Evolutionary conservation across 768 basidiomycete species (phyloP), one percentile per base, ranked within the genome.

Genomic region (Saitozyma sp.): DNA sequence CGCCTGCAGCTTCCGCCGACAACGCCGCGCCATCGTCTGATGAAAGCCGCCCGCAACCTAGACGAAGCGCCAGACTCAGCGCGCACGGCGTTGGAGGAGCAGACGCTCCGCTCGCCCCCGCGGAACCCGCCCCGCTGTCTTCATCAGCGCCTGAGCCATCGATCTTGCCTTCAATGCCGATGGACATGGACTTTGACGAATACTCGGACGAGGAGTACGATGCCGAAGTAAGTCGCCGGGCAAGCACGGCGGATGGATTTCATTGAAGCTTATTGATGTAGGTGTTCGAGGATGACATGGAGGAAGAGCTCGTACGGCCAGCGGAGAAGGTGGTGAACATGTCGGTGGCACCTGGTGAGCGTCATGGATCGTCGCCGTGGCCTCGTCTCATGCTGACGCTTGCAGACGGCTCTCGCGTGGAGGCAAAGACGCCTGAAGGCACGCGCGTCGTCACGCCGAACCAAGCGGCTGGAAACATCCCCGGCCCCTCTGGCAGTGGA

Each of bases 391-490:
- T n/a, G 54, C 54, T 61, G 29, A 63, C 49, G 55, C 29, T 38
- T 8, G 9, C 61, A 89, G 93, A 95, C 79, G 94, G 92, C 8
- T 88, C 89, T n/a, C 91, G 89, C 77, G 85, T 98, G 9, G 92
- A 93, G 74, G 96, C 94, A 1, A 91, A 96, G 77, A 97, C 96
- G 0, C 94, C 96, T 3, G 92, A 97, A 67, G 96, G 96, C 0
- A 98, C 94, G 0, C 86, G 92, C 14, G 87, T 99, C 39, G 86
- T 90, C 3, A 98, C 96, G 5, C 95, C 96, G 0, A 88, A 83
- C 58, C 84, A 85, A 56, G 68, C 29, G 29, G 52, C 75, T 39
- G 73, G 77, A 9, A 9, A 74, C 80, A 11, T 77, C 81, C 43
- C 60, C 69, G 9, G 57, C 66, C 14, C 69, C 65, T 20, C 68